Conservation (phyloP, 177 flowering plant genomes). For the Vitis hybrid region DNA sequence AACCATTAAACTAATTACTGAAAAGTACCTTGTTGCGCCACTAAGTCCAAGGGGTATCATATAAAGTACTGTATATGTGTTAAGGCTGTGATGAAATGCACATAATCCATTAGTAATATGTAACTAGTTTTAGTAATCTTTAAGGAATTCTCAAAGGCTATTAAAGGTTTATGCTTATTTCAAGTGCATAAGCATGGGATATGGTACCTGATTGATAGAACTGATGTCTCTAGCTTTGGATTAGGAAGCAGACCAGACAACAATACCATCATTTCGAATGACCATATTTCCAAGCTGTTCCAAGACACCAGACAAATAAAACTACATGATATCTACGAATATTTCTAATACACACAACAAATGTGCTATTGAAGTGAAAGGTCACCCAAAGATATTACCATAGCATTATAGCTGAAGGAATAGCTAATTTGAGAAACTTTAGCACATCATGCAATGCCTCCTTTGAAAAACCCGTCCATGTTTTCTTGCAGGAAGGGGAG, state of each 20-base stretch:
- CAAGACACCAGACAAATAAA: neutral
- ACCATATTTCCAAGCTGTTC: slow-evolving; percentile 29
- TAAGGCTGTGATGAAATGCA: too few species aligned
- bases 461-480: slow-evolving; percentile 1
- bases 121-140: too few species aligned
- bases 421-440: slow-evolving; percentile 11
- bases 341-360: neutral
- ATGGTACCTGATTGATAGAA: slow-evolving; percentile 22
- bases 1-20: neutral
- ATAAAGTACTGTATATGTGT: too few species aligned
- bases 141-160: neutral
- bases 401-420: slow-evolving; percentile 23
- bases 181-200: neutral
- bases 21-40: too few species aligned
- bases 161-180: neutral
- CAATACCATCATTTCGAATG: slow-evolving; percentile 20
- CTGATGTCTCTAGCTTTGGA: slow-evolving; percentile 25
- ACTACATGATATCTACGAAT: neutral
- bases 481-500: slow-evolving; percentile 14
- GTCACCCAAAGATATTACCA: slow-evolving; percentile 7
- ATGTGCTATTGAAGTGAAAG: neutral
- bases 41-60: too few species aligned
- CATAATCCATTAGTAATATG: too few species aligned
- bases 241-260: slow-evolving; percentile 25
- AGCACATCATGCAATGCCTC: slow-evolving; percentile 3